Base-by-base conservation (phyloP, 139 green algal genomes). In the Microglena sp. region DNA sequence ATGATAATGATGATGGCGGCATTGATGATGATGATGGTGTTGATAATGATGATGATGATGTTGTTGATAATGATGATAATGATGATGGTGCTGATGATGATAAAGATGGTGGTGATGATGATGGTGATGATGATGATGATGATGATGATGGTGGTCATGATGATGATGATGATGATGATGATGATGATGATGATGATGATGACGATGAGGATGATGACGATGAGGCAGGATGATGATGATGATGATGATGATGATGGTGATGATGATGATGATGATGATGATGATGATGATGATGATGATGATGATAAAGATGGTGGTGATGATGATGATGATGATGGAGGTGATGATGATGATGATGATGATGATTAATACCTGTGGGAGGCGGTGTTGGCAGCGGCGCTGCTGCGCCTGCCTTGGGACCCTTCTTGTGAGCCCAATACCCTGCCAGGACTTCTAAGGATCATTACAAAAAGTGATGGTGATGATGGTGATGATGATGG, bases 81-180 rank as follows among this genome's bases (percentile, higher is more conserved):
- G n/a, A n/a, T n/a, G n/a, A n/a, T n/a, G n/a, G n/a, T n/a, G n/a
- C n/a, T n/a, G n/a, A n/a, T n/a, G n/a, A n/a, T n/a, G n/a, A n/a
- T n/a, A n/a, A n/a, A n/a, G n/a, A n/a, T n/a, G n/a, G n/a, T n/a
- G n/a, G n/a, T n/a, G n/a, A n/a, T n/a, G n/a, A n/a, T n/a, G n/a
- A n/a, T n/a, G n/a, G n/a, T n/a, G n/a, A 50, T 50, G 40, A 50
- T 50, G 40, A 50, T 50, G 40, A 18, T 50, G 40, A 50, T 50
- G 40, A 50, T 50, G 40, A 50, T 50, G 40, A 50, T 50, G 40
- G 18, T 50, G 40, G 18, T 50, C 11, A 50, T 50, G 40, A 18
- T 50, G 40, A 50, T 50, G 40, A 50, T 50, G 40, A 50, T 50
- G 40, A 18, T 50, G 40, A 50, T 50, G 40, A 50, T 50, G 40